Percentiles rank a stretch among this genome's conserved stretches.
phyloP scores from a whole-genome alignment of 2,329 filamentous ascomycete species.

The Didymella glomerata region DNA sequence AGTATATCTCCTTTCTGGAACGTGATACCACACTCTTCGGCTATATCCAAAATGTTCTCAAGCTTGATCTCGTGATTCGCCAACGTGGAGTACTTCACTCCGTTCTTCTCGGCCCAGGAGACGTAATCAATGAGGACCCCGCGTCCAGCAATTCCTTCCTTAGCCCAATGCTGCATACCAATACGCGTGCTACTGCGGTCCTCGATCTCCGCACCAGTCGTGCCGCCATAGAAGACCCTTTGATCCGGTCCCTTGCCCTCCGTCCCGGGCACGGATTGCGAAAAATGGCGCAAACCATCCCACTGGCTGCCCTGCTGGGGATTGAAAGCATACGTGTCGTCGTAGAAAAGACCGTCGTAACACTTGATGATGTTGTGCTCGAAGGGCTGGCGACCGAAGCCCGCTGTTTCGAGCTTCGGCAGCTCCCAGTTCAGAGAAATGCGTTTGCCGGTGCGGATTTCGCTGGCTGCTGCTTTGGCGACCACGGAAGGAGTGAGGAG shows the following conservation, averaged over 20 bases:
- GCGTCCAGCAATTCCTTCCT: constrained; percentile 31
- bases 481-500: constrained; percentile 63
- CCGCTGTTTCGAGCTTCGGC: constrained; percentile 62
- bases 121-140: constrained; percentile 33
- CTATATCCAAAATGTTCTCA: constrained; percentile 21
- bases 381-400: constrained; percentile 59
- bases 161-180: constrained; percentile 29
- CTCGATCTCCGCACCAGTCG: constrained; percentile 29
- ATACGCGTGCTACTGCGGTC: constrained; percentile 29
- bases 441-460: constrained; percentile 60
- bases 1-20: constrained; percentile 35
- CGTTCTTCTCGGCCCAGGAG: constrained; percentile 28
- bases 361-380: constrained; percentile 60
- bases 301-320: constrained; percentile 11
- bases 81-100: constrained; percentile 23
- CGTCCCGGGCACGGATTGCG: constrained; percentile 21
- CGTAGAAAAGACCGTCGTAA: constrained; percentile 45
- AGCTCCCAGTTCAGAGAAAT: constrained; percentile 63
- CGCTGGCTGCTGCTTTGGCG: constrained; percentile 55
- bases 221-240: constrained; percentile 33
- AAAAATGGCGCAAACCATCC: constrained; percentile 12
- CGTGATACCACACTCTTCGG: constrained; percentile 20
- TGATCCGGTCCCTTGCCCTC: constrained; percentile 15
- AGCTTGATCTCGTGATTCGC: constrained; percentile 23
- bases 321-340: constrained; percentile 8